These are phyloP conservation scores for Strigomonas culicis DNA, from an alignment of 208 protist genomes.

Conservation along the genomic window DNA sequence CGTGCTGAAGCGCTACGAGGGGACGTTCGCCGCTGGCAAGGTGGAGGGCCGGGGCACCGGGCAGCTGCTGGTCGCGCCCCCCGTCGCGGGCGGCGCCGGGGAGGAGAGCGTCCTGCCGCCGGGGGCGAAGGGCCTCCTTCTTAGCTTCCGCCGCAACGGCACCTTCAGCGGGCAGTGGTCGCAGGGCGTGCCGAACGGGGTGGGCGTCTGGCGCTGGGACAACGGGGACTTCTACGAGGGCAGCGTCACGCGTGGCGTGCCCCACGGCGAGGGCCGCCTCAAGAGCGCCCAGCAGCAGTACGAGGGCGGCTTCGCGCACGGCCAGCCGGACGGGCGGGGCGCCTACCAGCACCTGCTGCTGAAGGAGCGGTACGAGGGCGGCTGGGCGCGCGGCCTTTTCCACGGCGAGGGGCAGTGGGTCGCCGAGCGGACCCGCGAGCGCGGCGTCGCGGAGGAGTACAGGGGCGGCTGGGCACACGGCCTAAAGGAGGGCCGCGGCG, in stretches of 20 bases:
- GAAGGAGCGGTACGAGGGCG: constrained; percentile 44
- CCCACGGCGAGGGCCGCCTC: constrained; percentile 50
- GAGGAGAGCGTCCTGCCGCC: constrained; percentile 11
- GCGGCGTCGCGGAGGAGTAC: constrained; percentile 27
- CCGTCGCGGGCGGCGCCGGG: constrained; percentile 9
- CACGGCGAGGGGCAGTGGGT: constrained; percentile 58
- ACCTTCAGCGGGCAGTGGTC: constrained; percentile 66
- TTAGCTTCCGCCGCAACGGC: constrained; percentile 38
- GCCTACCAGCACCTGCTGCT: constrained; percentile 25
- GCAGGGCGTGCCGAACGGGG: constrained; percentile 50
- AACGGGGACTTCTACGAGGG: constrained; percentile 65
- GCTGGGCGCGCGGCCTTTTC: constrained; percentile 47
- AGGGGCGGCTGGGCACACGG: constrained; percentile 56
- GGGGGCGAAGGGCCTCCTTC: constrained; percentile 13
- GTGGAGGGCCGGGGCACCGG: constrained; percentile 60
- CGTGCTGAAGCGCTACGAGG: constrained; percentile 60
- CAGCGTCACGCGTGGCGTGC: constrained; percentile 27
- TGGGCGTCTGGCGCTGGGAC: constrained; percentile 62
- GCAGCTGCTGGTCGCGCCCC: constrained; percentile 26
- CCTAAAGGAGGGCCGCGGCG: constrained; percentile 41
- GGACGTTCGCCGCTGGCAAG: constrained; percentile 59
- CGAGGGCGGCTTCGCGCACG: constrained; percentile 48
- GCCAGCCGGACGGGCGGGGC: constrained; percentile 47
- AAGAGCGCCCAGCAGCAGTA: constrained; percentile 33
- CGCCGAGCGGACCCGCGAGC: constrained; percentile 8